Base-by-base conservation (phyloP, 306 rosid genomes). In the Rubus parviflorus region DNA sequence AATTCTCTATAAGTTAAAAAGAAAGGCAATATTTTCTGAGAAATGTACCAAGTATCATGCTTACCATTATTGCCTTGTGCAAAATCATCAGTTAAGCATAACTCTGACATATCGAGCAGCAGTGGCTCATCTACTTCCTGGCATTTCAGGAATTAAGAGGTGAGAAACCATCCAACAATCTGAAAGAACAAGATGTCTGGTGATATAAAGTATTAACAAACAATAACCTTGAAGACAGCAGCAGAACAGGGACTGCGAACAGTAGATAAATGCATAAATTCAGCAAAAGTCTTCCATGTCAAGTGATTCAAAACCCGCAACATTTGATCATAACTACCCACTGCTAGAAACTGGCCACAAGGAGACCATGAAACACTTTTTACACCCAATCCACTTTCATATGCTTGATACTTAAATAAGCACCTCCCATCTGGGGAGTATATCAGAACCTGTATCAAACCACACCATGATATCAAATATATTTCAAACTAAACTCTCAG, bases 211-310 rank as follows among this genome's bases (percentile, higher is more conserved):
- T 35, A 82, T 19, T 69, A 53, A 75, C 20, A 81, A 83, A 41
- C 75, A 77, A 70, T 17, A 80, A 95, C 97, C 91, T 95, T 95
- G 80, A 95, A 94, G 80, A 92, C 89, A 72, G 94, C 91, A 40
- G 98, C 85, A 86, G 81, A 87, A 80, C 97, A 90, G 49, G 97
- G 95, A 76, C 90, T 86, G 16, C 97, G 97, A 60, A 94, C 93
- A 14, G 90, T 86, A 79, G 88, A 83, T 41, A 84, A 87, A 70
- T 94, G 98, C 92, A 92, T 79, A 73, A 94, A 87, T 86, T 94
- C 98, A n/a, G 98, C 98, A 87, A 94, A 94, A 77, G 97, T 94
- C 82, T 90, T 94, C 98, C 98, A 94, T 74, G 97, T 94, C 47
- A 94, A 86, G 82, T 89, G 98, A 89, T 89, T 90, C 77, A 94